Conservation (phyloP, 2,329 filamentous ascomycete species). For the Westerdykella aurantiaca region DNA sequence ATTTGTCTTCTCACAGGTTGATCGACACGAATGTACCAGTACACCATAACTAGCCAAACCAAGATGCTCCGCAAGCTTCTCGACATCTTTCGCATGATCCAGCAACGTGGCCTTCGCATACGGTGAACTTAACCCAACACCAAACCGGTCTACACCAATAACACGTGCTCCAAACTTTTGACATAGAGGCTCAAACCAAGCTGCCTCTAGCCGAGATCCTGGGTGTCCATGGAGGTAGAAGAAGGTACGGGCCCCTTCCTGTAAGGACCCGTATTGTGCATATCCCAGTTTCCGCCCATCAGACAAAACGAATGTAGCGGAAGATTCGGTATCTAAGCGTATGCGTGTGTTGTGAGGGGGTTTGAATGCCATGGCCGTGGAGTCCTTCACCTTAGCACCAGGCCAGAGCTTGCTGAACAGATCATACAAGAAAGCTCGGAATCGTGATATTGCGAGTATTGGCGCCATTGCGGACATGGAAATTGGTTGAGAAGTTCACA, state of each 20-base stretch:
- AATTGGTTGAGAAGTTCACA: no score
- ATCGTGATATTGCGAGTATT: no score
- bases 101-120: slow-evolving; percentile 16
- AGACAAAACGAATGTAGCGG: slow-evolving; percentile 25
- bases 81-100: slow-evolving; percentile 21
- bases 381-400: no score
- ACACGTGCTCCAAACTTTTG: slow-evolving; percentile 19
- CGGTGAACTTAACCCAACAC: slow-evolving; percentile 23
- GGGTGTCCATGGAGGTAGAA: slow-evolving; percentile 26
- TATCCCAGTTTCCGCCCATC: slow-evolving; percentile 36
- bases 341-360: no score
- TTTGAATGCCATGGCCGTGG: no score
- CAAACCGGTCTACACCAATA: slow-evolving; percentile 24
- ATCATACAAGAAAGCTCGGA: no score
- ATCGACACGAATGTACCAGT: slow-evolving; percentile 10
- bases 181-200: slow-evolving; percentile 16
- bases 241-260: no score
- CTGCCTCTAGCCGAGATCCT: slow-evolving; percentile 26
- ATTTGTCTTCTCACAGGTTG: no score
- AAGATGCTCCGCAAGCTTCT: slow-evolving; percentile 17
- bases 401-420: no score
- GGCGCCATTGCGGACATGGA: no score
- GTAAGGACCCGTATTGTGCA: slow-evolving; percentile 26
- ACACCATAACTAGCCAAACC: slow-evolving; percentile 18
- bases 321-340: slow-evolving; percentile 15